Evolutionary conservation across 192 early-diverging fungal species (phyloP).

Genomic region (Paraglomus occultum): DNA sequence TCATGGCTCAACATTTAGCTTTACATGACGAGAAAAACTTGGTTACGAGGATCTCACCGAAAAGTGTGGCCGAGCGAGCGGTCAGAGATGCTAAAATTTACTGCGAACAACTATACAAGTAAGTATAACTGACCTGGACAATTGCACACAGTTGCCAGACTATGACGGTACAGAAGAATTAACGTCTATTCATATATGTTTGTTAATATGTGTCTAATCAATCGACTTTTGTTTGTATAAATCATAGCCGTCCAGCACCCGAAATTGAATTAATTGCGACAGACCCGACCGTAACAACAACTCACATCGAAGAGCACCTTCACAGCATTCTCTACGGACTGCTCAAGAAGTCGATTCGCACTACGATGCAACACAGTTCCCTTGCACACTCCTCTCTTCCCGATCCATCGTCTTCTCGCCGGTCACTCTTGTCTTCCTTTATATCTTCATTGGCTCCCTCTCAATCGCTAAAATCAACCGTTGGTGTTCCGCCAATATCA

Average conservation of each 20-base stretch:
- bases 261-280: neutral
- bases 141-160: too few species aligned
- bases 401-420: neutral
- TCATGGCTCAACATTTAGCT: conserved; percentile 59
- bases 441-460: conserved; percentile 11
- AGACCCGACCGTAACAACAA: conserved; percentile 47
- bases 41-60: conserved; percentile 55
- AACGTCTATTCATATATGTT: too few species aligned
- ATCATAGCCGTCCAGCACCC: too few species aligned
- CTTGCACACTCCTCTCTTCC: too few species aligned
- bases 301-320: conserved; percentile 57
- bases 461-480: neutral
- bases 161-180: too few species aligned
- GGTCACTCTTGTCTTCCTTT: conserved; percentile 11
- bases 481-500: conserved; percentile 46
- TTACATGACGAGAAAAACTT: conserved; percentile 57
- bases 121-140: too few species aligned
- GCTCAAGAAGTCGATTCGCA: conserved; percentile 56
- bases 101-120: conserved; percentile 22
- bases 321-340: conserved; percentile 60
- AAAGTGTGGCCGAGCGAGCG: conserved; percentile 48
- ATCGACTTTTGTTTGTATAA: too few species aligned
- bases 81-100: conserved; percentile 44
- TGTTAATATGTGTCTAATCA: too few species aligned
- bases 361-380: conserved; percentile 42